Percentiles rank a stretch among this genome's conserved stretches.
phyloP scores from a whole-genome alignment of 805 yeast genomes.

The Alloascoidea africana region DNA sequence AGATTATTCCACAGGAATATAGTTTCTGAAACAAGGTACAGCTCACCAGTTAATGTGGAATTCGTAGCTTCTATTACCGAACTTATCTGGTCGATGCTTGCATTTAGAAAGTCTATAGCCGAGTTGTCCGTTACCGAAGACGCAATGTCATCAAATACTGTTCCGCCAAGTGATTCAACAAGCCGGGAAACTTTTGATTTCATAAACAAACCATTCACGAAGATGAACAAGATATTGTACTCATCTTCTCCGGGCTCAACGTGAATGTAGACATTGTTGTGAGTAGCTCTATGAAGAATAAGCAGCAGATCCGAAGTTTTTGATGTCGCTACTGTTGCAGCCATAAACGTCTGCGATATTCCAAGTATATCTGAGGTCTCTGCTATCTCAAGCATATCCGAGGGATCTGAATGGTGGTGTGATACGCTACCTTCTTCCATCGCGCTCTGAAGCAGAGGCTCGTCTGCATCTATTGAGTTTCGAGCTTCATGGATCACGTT shows the following conservation, averaged over 20 bases:
- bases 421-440: conserved; percentile 17
- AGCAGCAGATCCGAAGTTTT: conserved; percentile 47
- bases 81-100: conserved; percentile 29
- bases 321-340: conserved; percentile 52
- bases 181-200: conserved; percentile 46
- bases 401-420: no score
- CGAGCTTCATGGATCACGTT: conserved; percentile 14
- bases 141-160: conserved; percentile 39
- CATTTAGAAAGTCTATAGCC: conserved; percentile 22
- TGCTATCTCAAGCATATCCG: no score
- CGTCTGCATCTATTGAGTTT: conserved; percentile 15
- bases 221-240: conserved; percentile 47
- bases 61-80: conserved; percentile 33
- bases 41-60: conserved; percentile 44
- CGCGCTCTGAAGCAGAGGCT: conserved; percentile 23
- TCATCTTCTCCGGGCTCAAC: conserved; percentile 37
- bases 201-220: conserved; percentile 54
- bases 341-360: conserved; percentile 29
- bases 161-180: conserved; percentile 54
- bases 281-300: conserved; percentile 58
- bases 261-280: conserved; percentile 57
- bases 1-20: conserved; percentile 42
- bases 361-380: no score
- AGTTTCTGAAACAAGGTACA: conserved; percentile 48
- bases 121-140: conserved; percentile 21